phyloP scores from a whole-genome alignment of 2,329 filamentous ascomycete species.

The Cercospora zeae-maydis region DNA sequence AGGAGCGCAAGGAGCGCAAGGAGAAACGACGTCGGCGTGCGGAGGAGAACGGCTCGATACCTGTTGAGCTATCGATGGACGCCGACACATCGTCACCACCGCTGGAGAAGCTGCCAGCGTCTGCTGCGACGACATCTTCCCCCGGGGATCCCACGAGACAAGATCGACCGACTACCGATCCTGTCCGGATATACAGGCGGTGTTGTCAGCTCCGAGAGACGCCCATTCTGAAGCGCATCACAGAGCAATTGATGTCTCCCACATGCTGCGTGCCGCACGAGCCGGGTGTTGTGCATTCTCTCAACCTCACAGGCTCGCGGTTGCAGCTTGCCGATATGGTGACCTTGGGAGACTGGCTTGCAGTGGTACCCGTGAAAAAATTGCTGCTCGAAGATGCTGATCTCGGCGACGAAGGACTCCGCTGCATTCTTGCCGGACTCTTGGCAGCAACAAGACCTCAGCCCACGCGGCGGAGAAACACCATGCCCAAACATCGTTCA shows the following conservation, averaged over 20 bases:
- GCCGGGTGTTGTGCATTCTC: conserved; percentile 72
- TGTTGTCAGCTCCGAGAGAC: conserved; percentile 94
- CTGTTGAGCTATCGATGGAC: conserved; percentile 75
- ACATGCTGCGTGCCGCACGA: conserved; percentile 61
- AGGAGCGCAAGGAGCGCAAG: conserved; percentile 86
- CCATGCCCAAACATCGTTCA: conserved; percentile 30
- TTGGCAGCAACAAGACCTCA: conserved; percentile 71
- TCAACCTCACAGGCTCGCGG: conserved; percentile 81
- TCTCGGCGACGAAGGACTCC: conserved; percentile 78
- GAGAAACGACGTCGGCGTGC: conserved; percentile 82
- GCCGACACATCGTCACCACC: conserved; percentile 49
- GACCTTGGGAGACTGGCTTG: conserved; percentile 89
- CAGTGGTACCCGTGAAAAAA: conserved; percentile 85
- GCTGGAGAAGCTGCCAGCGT: conserved; percentile 29
- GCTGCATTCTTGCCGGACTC: conserved; percentile 81
- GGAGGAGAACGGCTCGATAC: conserved; percentile 81
- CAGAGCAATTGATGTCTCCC: conserved; percentile 74
- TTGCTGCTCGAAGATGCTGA: conserved; percentile 83
- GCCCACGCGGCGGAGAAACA: conserved; percentile 31
- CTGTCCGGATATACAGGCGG: conserved; percentile 84
- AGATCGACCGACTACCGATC: conserved; percentile 78
- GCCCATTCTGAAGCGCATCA: conserved; percentile 85
- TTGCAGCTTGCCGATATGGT: conserved; percentile 79
- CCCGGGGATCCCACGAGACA: conserved; percentile 51
- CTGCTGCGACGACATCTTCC: conserved; percentile 28